Conservation (phyloP, 2,329 filamentous ascomycete genomes). For the Penicillium digitatum region DNA sequence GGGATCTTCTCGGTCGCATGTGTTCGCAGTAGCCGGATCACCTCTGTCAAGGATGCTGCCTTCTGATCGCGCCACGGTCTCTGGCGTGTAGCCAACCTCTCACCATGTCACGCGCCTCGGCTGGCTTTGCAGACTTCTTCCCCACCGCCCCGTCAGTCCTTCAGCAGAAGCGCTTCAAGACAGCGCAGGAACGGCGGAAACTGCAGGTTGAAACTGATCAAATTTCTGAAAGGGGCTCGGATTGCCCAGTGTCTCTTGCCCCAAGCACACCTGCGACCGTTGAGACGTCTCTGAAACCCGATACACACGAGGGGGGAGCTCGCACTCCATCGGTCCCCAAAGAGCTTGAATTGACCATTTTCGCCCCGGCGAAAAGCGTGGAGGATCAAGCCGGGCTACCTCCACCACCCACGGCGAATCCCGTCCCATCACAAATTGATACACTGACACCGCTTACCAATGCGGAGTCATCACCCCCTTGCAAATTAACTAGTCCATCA, state of each 20-base stretch:
- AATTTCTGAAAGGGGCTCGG: conserved; percentile 7
- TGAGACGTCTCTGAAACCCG: conserved; percentile 13
- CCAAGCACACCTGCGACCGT: conserved; percentile 12
- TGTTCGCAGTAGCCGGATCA: conserved; percentile 19
- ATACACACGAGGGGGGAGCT: conserved; percentile 12
- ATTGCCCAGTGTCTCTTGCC: conserved; percentile 3
- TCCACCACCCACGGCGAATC: conserved; percentile 53
- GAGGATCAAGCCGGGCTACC: conserved; percentile 61
- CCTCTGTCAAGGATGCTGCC: conserved; percentile 40
- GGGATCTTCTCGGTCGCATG: conserved; percentile 19
- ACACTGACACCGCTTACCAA: conserved; percentile 64
- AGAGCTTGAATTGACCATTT: conserved; percentile 68
- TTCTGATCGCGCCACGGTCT: conserved; percentile 32
- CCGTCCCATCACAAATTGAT: conserved; percentile 51
- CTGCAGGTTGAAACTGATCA: conserved; percentile 37
- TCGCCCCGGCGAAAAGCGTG: conserved; percentile 62
- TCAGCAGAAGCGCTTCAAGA: conserved; percentile 46
- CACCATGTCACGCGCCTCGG: conserved; percentile 75
- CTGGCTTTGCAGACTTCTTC: conserved; percentile 83
- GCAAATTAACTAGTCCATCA: conserved; percentile 54
- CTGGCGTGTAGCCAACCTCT: conserved; percentile 43
- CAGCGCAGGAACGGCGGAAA: conserved; percentile 56
- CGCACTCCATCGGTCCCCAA: conserved; percentile 45
- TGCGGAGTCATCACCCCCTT: conserved; percentile 60
- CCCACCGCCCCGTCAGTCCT: conserved; percentile 68